Percentiles rank a stretch among this genome's conserved stretches.
phyloP scores from a whole-genome alignment of 2,329 filamentous ascomycete species.

The Sporothrix brunneoviolacea region DNA sequence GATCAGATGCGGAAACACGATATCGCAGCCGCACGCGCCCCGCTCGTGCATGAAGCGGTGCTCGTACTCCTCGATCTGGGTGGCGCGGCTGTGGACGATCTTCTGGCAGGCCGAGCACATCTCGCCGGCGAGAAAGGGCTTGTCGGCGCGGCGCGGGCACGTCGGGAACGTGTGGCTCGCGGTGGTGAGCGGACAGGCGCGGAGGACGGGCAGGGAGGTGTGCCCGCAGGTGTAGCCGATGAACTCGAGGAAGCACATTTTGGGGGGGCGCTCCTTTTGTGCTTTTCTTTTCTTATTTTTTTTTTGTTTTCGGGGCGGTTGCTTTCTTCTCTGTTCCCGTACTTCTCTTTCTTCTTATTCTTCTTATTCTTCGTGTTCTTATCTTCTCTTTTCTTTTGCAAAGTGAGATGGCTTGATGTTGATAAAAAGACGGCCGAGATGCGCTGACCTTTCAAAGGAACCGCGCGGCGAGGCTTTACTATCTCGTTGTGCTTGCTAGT shows the following conservation, averaged over 20 bases:
- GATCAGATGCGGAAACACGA: conserved; percentile 31
- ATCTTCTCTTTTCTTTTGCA: too few relatives aligned
- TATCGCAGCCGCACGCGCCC: conserved; percentile 34
- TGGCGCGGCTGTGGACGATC: conserved; percentile 32
- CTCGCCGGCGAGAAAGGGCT: conserved; percentile 25
- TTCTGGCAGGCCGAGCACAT: conserved; percentile 35
- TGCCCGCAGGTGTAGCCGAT: conserved; percentile 43
- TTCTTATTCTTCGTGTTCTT: too few relatives aligned
- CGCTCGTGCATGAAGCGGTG: conserved; percentile 40
- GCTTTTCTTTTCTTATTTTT: too few relatives aligned
- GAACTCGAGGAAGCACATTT: conserved; percentile 40
- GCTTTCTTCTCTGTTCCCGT: too few relatives aligned
- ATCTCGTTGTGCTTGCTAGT: too few relatives aligned
- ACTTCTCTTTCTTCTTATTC: too few relatives aligned
- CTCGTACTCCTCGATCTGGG: conserved; percentile 35
- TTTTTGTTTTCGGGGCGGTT: too few relatives aligned
- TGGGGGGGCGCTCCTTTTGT: too few relatives aligned
- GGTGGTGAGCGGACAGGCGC: conserved; percentile 38
- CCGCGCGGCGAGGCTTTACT: too few relatives aligned
- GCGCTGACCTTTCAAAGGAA: too few relatives aligned
- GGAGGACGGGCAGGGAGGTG: conserved; percentile 33
- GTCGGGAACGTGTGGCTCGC: conserved; percentile 29
- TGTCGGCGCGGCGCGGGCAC: conserved; percentile 26
- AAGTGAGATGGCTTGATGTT: too few relatives aligned
- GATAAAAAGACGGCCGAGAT: too few relatives aligned